Evolutionary conservation across 768 basidiomycete species (phyloP), one percentile per base, ranked within the genome.

Genomic region (Leucocoprinus leucothites): DNA sequence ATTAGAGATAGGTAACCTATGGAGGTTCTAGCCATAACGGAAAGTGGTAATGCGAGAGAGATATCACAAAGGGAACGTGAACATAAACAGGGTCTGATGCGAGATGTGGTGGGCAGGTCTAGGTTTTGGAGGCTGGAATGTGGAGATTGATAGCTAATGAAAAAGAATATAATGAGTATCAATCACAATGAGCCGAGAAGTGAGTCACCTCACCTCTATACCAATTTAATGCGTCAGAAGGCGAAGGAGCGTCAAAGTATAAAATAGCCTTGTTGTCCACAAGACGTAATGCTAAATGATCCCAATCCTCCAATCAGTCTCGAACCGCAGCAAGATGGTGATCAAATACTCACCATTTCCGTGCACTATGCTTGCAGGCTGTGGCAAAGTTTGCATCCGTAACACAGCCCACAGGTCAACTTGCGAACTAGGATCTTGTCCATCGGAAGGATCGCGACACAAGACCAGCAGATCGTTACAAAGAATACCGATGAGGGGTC

Each of bases 391-490:
- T 69, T 95, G 93, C 93, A 99, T 94, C 41, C 96, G 81, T 57
- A 98, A 73, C 28, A 98, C 96, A 31, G 94, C 94, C 89, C 93
- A 98, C n/a, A 98, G 77, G 65, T 98, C 95, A 26, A 98, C 93
- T 21, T 66, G 71, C 3, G 83, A 85, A 44, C 76, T 73, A 21
- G 82, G 85, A 60, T 96, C 94, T 60, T 81, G 80, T 43, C 90
- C 91, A 38, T 86, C 85, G 9, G 88, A 84, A 9, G 91, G 86
- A 69, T 95, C 92, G 57, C 91, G 85, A 69, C 91, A 94, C 46
- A 98, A 75, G 14, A 98, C 94, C 63, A 99, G 73, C 51, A 98
- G 76, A 69, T 99, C 97, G 66, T 94, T 95, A 73, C 94, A 95
- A 26, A 97, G 71, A 54, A 97, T 85, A 22, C 89, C 92, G 55